Evolutionary conservation across 2,329 filamentous ascomycete species (phyloP).

Genomic region (Fusarium siculi): DNA sequence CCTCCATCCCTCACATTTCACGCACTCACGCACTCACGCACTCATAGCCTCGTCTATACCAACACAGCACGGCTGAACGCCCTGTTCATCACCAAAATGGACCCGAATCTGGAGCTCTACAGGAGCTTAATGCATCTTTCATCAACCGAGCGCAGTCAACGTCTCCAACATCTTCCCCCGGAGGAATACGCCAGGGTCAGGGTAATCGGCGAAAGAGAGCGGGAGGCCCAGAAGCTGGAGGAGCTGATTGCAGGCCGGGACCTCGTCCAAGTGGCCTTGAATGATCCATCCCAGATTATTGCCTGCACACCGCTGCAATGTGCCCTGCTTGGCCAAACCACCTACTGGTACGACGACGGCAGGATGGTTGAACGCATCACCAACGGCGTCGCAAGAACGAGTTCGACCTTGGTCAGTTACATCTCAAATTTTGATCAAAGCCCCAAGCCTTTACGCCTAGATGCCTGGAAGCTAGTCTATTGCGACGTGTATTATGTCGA

Average conservation of each 20-base stretch:
- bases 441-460: accelerated
- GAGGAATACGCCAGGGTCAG: not conserved
- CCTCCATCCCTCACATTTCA: too few species aligned
- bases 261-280: slow-evolving; percentile 15
- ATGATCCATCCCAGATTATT: not conserved
- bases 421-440: not conserved
- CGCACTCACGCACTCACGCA: too few species aligned
- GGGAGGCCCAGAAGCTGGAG: not conserved
- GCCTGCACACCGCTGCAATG: not conserved
- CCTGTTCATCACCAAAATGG: not conserved
- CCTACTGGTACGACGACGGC: not conserved
- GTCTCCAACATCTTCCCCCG: not conserved
- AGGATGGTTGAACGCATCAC: slow-evolving; percentile 5
- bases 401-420: not conserved
- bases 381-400: not conserved
- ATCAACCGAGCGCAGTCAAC: not conserved
- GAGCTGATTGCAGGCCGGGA: slow-evolving; percentile 12
- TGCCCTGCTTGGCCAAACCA: slow-evolving; percentile 18
- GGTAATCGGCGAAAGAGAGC: not conserved
- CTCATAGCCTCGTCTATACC: too few species aligned
- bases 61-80: too few species aligned
- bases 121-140: not conserved
- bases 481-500: not conserved
- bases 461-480: not conserved
- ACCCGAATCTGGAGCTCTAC: not conserved